Conservation (phyloP, 495 filamentous ascomycete genomes). For the Choiromyces venosus region DNA sequence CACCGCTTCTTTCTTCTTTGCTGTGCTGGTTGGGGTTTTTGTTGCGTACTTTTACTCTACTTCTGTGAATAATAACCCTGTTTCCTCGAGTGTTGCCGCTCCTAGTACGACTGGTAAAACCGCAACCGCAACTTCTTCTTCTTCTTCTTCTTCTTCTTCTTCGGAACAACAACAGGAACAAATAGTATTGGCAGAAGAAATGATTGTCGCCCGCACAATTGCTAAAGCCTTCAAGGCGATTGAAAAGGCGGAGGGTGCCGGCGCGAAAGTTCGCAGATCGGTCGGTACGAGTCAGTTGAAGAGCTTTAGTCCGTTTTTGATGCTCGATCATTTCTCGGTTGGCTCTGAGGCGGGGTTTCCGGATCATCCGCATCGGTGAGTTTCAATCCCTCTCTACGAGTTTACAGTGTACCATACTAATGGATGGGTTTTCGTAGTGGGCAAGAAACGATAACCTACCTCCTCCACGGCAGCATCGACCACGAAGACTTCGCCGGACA, state of each 20-base stretch:
- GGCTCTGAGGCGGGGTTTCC: conserved; percentile 79
- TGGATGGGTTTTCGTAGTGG: conserved; percentile 40
- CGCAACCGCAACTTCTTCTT: not conserved
- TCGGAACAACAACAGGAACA: not conserved
- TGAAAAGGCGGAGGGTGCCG: conserved; percentile 84
- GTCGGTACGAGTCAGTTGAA: conserved; percentile 78
- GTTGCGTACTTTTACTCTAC: conserved; percentile 10
- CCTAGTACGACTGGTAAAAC: not conserved
- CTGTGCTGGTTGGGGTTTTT: not conserved
- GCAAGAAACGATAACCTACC: conserved; percentile 87
- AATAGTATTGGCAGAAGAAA: conserved; percentile 44
- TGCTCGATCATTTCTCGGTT: conserved; percentile 92
- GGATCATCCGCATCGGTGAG: conserved; percentile 66
- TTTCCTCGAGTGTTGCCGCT: not conserved
- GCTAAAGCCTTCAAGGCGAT: conserved; percentile 73
- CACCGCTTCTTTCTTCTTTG: conserved; percentile 8
- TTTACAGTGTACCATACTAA: conserved; percentile 8
- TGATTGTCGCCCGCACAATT: conserved; percentile 69
- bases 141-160: not conserved
- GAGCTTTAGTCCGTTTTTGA: conserved; percentile 90
- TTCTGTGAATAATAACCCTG: not conserved
- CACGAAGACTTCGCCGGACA: conserved; percentile 95
- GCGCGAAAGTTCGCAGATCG: conserved; percentile 78
- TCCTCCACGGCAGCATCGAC: conserved; percentile 76
- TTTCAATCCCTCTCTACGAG: not conserved